Evolutionary conservation across 306 rosid genomes (phyloP), one percentile per base, ranked within the genome.

Genomic region (Malus sylvestris): DNA sequence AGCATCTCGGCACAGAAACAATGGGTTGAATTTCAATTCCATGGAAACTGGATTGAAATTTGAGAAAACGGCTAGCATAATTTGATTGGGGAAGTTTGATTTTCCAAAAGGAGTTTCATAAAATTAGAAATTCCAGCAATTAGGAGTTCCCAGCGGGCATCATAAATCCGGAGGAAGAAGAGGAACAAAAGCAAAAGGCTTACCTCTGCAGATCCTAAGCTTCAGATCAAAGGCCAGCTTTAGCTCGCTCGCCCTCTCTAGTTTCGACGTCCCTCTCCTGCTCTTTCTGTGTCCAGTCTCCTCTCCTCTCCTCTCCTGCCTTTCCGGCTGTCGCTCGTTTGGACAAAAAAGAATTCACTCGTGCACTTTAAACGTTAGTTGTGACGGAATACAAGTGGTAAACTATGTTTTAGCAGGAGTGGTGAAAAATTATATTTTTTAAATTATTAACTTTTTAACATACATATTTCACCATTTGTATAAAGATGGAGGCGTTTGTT

Each of bases 151-250:
- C 64, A 15, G 11, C 20, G 18, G 9, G 38, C 60, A 49, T 4
- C 74, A 5, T 15, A 30, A 68, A 64, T 15, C 44, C 20, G 38
- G 18, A 27, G n/a, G 42, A 27, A 51, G 40, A 35, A 70, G 44
- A 70, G 52, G 27, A 3, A 60, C 0, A 49, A 49, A 49, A 49
- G 55, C 18, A 30, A 11, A 71, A 55, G 64, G 42, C 75, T 57
- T 53, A 71, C 75, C 65, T 18, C 55, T 51, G 65, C 42, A 71
- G 65, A 70, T 30, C 12, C 14, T 52, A 11, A 40, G 51, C 14
- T 71, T 71, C 65, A 53, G 75, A 71, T 71, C 75, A 32, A 64
- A 32, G 75, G 15, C 45, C 63, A 32, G 23, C n/a, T 51, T 32
- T 13, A 8, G 38, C 67, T 14, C 20, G 8, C 30, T 7, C 63